Conservation (phyloP, 768 basidiomycete species). For the Botryobasidium botryosum region DNA sequence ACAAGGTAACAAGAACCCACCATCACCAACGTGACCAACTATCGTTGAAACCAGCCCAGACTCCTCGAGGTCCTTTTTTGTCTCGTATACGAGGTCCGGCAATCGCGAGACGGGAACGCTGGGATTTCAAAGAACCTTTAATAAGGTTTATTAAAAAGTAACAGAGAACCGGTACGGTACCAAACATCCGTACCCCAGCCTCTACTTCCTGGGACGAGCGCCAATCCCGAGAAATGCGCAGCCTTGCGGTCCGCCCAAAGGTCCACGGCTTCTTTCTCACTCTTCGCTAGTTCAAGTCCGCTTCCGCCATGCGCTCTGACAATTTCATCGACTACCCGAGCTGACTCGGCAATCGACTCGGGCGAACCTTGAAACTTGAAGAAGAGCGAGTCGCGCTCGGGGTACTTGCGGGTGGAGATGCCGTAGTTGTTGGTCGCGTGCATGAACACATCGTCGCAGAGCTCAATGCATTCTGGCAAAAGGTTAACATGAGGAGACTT, state of each 20-base stretch:
- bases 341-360: constrained; percentile 37
- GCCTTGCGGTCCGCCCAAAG: constrained; percentile 82
- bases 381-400: constrained; percentile 64
- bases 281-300: constrained; percentile 54
- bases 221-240: constrained; percentile 54
- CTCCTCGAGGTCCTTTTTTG: constrained; percentile 34
- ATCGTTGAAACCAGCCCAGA: constrained; percentile 50
- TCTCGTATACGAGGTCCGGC: constrained; percentile 36
- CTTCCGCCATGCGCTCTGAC: constrained; percentile 49
- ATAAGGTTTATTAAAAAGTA: neutral
- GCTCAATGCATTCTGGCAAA: constrained; percentile 63
- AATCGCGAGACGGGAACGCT: constrained; percentile 57
- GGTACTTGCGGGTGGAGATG: constrained; percentile 36
- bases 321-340: constrained; percentile 40
- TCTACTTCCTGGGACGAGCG: constrained; percentile 40
- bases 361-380: constrained; percentile 81
- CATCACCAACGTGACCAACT: constrained; percentile 70
- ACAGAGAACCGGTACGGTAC: neutral
- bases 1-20: constrained; percentile 22
- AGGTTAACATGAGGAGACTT: constrained; percentile 1
- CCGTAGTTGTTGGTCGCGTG: constrained; percentile 54
- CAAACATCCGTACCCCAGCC: constrained; percentile 83
- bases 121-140: neutral
- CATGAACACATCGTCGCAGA: constrained; percentile 73
- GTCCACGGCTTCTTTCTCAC: constrained; percentile 55